phyloP scores from a whole-genome alignment of 73 alveolate species.

The Paramecium pentaurelia region DNA sequence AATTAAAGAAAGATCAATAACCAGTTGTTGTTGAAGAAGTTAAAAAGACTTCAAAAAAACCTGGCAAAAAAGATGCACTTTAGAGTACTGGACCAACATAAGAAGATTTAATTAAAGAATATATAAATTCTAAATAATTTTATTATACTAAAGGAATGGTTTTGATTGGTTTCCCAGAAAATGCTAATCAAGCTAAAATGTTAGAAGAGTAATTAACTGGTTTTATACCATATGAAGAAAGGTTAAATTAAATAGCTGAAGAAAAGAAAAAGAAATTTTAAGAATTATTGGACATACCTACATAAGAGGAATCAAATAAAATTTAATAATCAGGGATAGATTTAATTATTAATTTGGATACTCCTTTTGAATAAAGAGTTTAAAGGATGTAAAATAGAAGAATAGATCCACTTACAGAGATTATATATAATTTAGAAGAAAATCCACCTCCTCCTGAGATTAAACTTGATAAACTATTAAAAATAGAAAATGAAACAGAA shows the following conservation, averaged over 20 bases:
- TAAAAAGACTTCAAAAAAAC: background rate
- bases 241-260: slow-evolving; percentile 7
- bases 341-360: background rate
- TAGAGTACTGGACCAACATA: background rate
- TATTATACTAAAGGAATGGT: slow-evolving; percentile 47
- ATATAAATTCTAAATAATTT: background rate
- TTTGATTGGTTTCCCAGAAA: slow-evolving; percentile 38
- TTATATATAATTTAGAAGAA: slow-evolving; percentile 6
- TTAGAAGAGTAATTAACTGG: slow-evolving; percentile 27
- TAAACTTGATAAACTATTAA: background rate
- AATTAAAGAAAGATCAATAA: background rate
- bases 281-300: background rate
- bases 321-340: slow-evolving; percentile 2
- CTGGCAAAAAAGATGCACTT: background rate
- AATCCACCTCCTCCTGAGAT: slow-evolving; percentile 42
- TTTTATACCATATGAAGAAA: background rate
- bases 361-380: background rate
- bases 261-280: background rate
- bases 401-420: background rate
- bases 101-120: slow-evolving; percentile 34
- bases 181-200: background rate
- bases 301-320: background rate
- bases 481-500: slow-evolving; percentile 9
- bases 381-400: slow-evolving; percentile 25
- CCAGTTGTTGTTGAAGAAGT: background rate